phyloP scores from a whole-genome alignment of 495 filamentous ascomycete species.

The Xylaria curta region DNA sequence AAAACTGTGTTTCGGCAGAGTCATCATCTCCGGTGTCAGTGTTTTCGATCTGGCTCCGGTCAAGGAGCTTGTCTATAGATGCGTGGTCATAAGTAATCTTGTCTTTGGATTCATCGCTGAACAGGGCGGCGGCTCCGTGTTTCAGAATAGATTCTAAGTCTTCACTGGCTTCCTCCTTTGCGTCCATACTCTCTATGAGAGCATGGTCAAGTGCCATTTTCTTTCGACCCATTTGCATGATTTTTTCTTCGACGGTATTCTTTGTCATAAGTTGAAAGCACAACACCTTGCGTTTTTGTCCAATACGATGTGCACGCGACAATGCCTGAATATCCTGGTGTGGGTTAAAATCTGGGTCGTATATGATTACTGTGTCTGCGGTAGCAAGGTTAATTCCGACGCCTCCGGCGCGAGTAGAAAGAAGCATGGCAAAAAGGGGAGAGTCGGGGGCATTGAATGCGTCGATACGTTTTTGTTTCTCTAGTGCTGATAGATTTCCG shows the following conservation, averaged over 20 bases:
- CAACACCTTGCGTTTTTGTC: constrained; percentile 92
- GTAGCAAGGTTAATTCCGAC: constrained; percentile 98
- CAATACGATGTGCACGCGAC: constrained; percentile 92
- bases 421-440: constrained; percentile 82
- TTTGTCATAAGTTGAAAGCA: constrained; percentile 94
- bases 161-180: constrained; percentile 71
- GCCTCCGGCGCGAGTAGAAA: constrained; percentile 92
- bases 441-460: constrained; percentile 88
- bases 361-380: constrained; percentile 97
- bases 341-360: constrained; percentile 98
- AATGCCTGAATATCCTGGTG: constrained; percentile 97
- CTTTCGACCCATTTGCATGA: constrained; percentile 92
- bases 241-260: constrained; percentile 89
- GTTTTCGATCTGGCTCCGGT: constrained; percentile 81
- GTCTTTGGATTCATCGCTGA: constrained; percentile 70
- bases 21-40: constrained; percentile 62
- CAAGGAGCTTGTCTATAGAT: constrained; percentile 85
- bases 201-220: constrained; percentile 95
- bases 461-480: constrained; percentile 95
- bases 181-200: constrained; percentile 87
- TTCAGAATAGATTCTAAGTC: constrained; percentile 89
- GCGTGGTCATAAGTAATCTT: constrained; percentile 77
- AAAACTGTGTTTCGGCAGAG: constrained; percentile 78
- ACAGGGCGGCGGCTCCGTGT: constrained; percentile 85
- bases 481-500: constrained; percentile 74